These are phyloP conservation scores for Colletotrichum neosansevieriae DNA, from an alignment of 2,329 filamentous ascomycete species.

Conservation along the genomic window DNA sequence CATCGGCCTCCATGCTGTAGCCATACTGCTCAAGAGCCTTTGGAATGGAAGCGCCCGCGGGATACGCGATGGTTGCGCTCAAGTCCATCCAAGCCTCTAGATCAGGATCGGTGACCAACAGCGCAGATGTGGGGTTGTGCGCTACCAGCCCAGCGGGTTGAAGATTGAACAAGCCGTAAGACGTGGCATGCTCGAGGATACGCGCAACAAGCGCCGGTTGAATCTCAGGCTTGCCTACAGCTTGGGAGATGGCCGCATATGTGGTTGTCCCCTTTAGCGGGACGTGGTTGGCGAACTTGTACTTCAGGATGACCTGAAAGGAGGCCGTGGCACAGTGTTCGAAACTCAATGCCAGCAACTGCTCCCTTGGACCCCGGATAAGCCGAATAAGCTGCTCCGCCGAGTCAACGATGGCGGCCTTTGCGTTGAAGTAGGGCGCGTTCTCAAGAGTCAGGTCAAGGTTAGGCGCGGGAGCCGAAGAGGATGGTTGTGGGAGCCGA, in stretches of 20 bases:
- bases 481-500: neutral
- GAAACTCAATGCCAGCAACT: constrained; percentile 14
- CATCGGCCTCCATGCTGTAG: constrained; percentile 24
- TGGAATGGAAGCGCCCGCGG: constrained; percentile 6
- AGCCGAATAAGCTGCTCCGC: constrained; percentile 10
- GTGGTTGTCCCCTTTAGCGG: neutral
- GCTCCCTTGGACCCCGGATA: neutral
- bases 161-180: constrained; percentile 8
- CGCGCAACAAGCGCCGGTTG: constrained; percentile 11
- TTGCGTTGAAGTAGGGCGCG: neutral
- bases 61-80: constrained; percentile 10
- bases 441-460: constrained; percentile 3
- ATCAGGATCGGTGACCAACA: constrained; percentile 2
- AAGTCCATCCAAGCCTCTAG: constrained; percentile 26
- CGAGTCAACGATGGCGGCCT: constrained; percentile 1
- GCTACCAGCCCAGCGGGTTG: constrained; percentile 5
- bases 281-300: constrained; percentile 10
- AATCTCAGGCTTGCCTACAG: neutral
- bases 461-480: neutral
- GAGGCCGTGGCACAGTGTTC: constrained; percentile 20
- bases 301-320: constrained; percentile 11
- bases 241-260: neutral
- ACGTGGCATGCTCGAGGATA: neutral
- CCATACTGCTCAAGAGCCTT: constrained; percentile 8
- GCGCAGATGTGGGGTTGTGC: constrained; percentile 10